phyloP scores from a whole-genome alignment of 768 basidiomycete genomes.

The Myochromella boudieri region DNA sequence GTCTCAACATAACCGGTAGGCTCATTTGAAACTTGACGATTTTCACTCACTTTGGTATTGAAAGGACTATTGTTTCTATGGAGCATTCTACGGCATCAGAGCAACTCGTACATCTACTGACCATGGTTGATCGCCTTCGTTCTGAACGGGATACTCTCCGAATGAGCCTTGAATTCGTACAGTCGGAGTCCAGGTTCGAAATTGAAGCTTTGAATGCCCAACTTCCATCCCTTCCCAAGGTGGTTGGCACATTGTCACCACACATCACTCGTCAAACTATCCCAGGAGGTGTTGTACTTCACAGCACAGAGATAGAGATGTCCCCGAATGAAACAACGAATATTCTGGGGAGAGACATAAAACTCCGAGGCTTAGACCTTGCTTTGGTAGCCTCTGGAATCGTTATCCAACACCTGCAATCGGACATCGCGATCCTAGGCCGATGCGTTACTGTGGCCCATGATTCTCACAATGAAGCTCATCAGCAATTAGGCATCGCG shows the following conservation, averaged over 20 bases:
- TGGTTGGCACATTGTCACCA: too few relatives aligned
- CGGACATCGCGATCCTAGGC: constrained; percentile 20
- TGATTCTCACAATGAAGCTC: constrained; percentile 11
- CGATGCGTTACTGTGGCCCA: background rate
- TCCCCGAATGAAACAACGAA: constrained; percentile 15
- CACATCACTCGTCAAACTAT: too few relatives aligned
- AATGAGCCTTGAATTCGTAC: constrained; percentile 65
- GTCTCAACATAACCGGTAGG: too few relatives aligned
- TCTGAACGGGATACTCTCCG: constrained; percentile 62
- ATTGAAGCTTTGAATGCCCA: constrained; percentile 58
- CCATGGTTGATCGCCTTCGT: constrained; percentile 66
- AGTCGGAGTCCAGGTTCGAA: constrained; percentile 64
- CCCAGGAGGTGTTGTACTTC: too few relatives aligned
- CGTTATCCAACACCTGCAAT: constrained; percentile 38
- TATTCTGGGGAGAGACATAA: constrained; percentile 24
- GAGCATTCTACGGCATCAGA: too few relatives aligned
- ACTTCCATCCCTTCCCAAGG: too few relatives aligned
- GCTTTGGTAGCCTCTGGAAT: constrained; percentile 34
- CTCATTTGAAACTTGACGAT: too few relatives aligned
- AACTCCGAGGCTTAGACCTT: constrained; percentile 32
- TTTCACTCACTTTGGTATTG: too few relatives aligned
- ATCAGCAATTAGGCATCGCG: constrained; percentile 13
- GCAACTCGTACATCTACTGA: constrained; percentile 60
- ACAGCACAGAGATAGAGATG: constrained; percentile 18
- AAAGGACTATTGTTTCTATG: too few relatives aligned